Percentiles rank a stretch among this genome's conserved stretches.
Conservation (phyloP, 179 eudicot species). For the Spinacia oleracea region DNA sequence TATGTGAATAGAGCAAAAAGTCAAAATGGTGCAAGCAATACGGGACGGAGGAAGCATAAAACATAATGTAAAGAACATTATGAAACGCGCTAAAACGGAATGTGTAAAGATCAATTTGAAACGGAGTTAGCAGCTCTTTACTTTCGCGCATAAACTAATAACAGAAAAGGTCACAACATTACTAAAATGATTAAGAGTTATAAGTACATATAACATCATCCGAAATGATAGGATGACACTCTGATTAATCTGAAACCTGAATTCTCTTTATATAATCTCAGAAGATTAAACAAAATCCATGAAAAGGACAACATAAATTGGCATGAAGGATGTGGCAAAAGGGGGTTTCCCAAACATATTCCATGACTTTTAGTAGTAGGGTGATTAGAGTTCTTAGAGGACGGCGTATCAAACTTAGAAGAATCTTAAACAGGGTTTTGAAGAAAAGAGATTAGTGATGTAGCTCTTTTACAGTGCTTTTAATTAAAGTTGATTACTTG, state of each 20-base stretch:
- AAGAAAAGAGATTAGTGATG: slow-evolving; percentile 30
- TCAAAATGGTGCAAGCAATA: no score
- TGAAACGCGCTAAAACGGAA: no score
- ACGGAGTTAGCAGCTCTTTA: no score
- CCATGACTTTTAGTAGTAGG: slow-evolving; percentile 38
- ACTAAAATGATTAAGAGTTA: background rate
- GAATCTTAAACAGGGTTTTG: slow-evolving; percentile 32
- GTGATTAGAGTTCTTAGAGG: slow-evolving; percentile 26
- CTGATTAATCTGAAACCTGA: slow-evolving; percentile 10
- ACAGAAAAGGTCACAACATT: background rate
- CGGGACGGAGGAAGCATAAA: no score
- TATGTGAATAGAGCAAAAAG: no score
- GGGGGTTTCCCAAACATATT: slow-evolving; percentile 20
- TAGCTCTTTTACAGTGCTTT: slow-evolving; percentile 33
- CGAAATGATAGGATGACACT: slow-evolving; percentile 8
- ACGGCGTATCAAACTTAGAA: slow-evolving; percentile 30
- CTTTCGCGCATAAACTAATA: background rate
- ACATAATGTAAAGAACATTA: no score
- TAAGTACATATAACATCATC: slow-evolving; percentile 12
- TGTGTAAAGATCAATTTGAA: no score
- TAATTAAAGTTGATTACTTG: slow-evolving; percentile 24
- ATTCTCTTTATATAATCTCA: background rate
- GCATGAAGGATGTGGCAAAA: slow-evolving; percentile 12
- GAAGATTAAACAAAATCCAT: slow-evolving; percentile 16
- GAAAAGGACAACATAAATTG: slow-evolving; percentile 16